Evolutionary conservation across 805 yeast species (phyloP).

Genomic region (Wickerhamomyces bovis): DNA sequence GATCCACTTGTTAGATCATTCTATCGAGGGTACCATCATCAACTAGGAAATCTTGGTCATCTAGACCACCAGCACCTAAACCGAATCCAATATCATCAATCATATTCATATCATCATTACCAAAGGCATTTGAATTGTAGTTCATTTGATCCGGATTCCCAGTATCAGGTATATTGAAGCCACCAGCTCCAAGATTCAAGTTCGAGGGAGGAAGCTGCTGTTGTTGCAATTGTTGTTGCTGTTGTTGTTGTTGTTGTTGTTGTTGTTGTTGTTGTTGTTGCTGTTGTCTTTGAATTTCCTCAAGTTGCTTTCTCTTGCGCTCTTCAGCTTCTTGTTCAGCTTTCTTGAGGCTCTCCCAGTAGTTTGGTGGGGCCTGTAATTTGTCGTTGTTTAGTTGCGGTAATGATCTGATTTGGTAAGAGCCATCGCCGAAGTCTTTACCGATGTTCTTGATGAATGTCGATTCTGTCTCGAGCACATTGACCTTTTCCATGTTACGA

Average conservation of each 20-base stretch:
- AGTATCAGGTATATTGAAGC: background rate
- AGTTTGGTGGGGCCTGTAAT: conserved; percentile 19
- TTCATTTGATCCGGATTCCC: conserved; percentile 4
- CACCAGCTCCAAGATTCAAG: background rate
- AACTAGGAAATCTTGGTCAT: conserved; percentile 31
- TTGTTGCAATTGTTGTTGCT: conserved; percentile 5
- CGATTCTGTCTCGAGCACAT: conserved; percentile 3
- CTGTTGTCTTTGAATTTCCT: conserved; percentile 2
- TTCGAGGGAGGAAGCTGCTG: background rate
- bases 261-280: conserved; percentile 6
- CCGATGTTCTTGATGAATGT: conserved; percentile 6
- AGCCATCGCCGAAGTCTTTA: conserved; percentile 2
- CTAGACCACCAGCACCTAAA: conserved; percentile 22
- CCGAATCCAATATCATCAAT: conserved; percentile 31
- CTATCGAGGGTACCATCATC: conserved; percentile 28
- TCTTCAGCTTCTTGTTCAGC: conserved; percentile 12
- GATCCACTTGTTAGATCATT: conserved; percentile 1
- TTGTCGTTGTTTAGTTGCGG: conserved; percentile 11
- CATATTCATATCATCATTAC: conserved; percentile 18
- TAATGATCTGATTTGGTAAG: conserved; percentile 9
- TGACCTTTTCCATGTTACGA: conserved; percentile 1
- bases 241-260: conserved; percentile 4
- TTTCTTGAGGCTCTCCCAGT: conserved; percentile 19
- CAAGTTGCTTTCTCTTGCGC: conserved; percentile 5
- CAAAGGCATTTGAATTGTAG: conserved; percentile 10